These are phyloP conservation scores for Suhomyces taliae DNA, from an alignment of 1,139 yeast species.

Conservation along the genomic window DNA sequence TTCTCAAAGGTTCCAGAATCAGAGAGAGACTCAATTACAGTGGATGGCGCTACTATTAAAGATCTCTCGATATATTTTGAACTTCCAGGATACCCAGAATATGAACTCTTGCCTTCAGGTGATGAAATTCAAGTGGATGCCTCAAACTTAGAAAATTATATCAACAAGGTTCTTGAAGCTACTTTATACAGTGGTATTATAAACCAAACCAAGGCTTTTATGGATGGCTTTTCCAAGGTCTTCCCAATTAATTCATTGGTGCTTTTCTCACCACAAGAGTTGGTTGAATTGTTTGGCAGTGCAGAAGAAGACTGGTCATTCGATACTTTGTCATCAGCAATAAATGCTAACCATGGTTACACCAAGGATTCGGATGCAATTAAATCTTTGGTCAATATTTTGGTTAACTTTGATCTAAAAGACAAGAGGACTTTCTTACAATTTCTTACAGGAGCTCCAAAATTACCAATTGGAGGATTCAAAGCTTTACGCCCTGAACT, in stretches of 20 bases:
- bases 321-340: conserved; percentile 55
- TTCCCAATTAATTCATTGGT: conserved; percentile 76
- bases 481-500: conserved; percentile 77
- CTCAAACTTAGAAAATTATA: conserved; percentile 58
- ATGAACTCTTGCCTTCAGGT: conserved; percentile 62
- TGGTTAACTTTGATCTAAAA: conserved; percentile 50
- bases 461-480: conserved; percentile 92
- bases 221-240: conserved; percentile 79
- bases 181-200: conserved; percentile 65
- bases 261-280: conserved; percentile 72
- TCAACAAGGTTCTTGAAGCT: conserved; percentile 58
- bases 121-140: conserved; percentile 47
- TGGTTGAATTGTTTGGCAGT: conserved; percentile 62
- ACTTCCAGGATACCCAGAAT: conserved; percentile 73
- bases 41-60: conserved; percentile 46
- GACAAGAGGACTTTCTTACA: conserved; percentile 78
- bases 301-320: conserved; percentile 87
- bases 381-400: conserved; percentile 55
- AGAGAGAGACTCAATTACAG: conserved; percentile 24
- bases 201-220: conserved; percentile 67
- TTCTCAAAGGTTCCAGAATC: conserved; percentile 20
- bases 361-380: conserved; percentile 68
- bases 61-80: conserved; percentile 65
- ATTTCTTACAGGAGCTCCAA: conserved; percentile 92
- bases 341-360: conserved; percentile 92